These are phyloP conservation scores for Lolium multiflorum DNA, from an alignment of 176 grass and related monocot genomes.

Conservation along the genomic window DNA sequence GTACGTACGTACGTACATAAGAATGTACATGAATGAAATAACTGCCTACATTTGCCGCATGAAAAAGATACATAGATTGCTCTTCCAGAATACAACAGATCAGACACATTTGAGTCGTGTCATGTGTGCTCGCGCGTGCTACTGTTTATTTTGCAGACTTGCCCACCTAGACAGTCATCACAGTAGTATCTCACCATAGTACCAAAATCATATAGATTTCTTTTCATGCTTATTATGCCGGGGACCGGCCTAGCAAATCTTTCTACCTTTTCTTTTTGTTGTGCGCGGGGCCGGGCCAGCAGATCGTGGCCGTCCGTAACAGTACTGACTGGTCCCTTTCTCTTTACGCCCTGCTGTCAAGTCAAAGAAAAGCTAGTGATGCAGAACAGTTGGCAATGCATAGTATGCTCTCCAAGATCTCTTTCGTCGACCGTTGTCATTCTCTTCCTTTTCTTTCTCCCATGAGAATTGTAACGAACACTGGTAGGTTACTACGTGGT, in stretches of 20 bases:
- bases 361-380: constrained; percentile 47
- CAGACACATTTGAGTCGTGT: too few relatives aligned
- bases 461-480: too few relatives aligned
- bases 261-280: neutral
- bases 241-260: constrained; percentile 11
- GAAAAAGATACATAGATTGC: too few relatives aligned
- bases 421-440: neutral
- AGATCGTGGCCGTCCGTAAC: constrained; percentile 49
- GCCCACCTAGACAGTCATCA: neutral
- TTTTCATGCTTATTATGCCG: neutral
- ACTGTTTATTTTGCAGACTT: neutral
- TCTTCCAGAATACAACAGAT: neutral
- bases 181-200: neutral
- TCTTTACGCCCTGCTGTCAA: constrained; percentile 49
- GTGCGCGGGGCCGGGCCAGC: neutral
- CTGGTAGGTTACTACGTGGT: too few relatives aligned
- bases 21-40: neutral
- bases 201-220: neutral
- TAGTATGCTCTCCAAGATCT: constrained; percentile 16
- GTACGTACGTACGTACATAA: neutral
- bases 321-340: constrained; percentile 55
- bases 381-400: constrained; percentile 22
- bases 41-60: neutral
- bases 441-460: too few relatives aligned
- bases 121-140: too few relatives aligned